Evolutionary conservation across 495 filamentous ascomycete genomes (phyloP), one percentile per base, ranked within the genome.

Genomic region (Daldinia caldariorum): DNA sequence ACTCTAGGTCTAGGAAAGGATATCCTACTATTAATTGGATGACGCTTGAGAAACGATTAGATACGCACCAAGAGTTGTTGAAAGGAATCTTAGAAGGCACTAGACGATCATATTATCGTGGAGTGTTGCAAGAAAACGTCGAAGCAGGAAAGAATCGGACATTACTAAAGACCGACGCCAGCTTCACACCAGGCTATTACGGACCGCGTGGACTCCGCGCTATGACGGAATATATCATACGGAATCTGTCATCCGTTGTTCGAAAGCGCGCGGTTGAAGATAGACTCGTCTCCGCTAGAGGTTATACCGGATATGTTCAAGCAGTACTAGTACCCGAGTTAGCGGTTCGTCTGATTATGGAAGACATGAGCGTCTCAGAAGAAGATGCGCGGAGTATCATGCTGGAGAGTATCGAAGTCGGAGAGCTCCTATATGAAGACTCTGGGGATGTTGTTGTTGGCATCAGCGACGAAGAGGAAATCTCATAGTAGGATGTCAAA

Each of bases 261-360:
- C 86, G 89, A 34, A 84, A 87, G 64, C 80, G 89, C 47, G 87
- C 90, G 8, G 77, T 85, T 14, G 82, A 83, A 55, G 94, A 97
- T 77, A 80, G 81, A 41, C 81, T 96, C 12, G 83, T 97, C 51
- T 87, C 90, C 10, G 83, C 84, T 0, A 84, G 90, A 26, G 92
- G 93, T 9, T 84, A 92, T 31, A 88, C 87, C 13, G 86, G 84
- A 16, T 99, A 92, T 71, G 87, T 97, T 7, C 93, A 97, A 78
- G 82, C 84, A 0, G 95, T 98, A 3, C 80, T 97, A 45, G 93
- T 97, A 13, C 94, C 94, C 0, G 95, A 99, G 76, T 76, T 97
- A 54, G 87, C 90, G 4, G 83, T 92, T 1, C 79, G 81, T 67
- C 83, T 99, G 16, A 90, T 98, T 29, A 91, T 86, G 82, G 91